Evolutionary conservation across 768 basidiomycete species (phyloP).

Genomic region (Hygrocybe coccinea): DNA sequence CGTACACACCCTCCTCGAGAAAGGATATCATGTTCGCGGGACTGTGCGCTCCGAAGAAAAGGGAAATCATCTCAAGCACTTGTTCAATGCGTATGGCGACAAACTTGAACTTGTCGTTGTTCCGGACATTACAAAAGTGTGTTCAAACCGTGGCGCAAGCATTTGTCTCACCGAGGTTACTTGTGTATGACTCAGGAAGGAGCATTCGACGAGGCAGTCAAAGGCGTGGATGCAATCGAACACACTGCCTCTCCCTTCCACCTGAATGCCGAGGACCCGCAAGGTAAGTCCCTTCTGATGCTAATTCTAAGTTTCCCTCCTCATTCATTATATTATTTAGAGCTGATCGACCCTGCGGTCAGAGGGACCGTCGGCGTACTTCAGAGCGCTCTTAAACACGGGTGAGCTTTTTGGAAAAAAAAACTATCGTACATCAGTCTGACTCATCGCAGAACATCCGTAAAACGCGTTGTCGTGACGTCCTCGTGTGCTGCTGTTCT

Average conservation of each 20-base stretch:
- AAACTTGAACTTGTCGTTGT: constrained; percentile 64
- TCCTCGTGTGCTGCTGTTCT: constrained; percentile 54
- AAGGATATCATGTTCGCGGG: constrained; percentile 59
- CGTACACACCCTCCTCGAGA: constrained; percentile 49
- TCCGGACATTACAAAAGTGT: constrained; percentile 52
- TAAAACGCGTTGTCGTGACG: constrained; percentile 69
- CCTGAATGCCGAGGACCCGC: constrained; percentile 41
- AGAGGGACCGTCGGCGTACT: constrained; percentile 64
- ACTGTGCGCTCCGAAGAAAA: constrained; percentile 64
- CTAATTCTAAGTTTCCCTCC: background rate
- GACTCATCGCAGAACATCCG: constrained; percentile 26
- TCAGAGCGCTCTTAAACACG: constrained; percentile 50
- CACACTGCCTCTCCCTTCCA: constrained; percentile 67
- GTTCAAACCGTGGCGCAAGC: background rate
- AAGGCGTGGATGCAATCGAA: constrained; percentile 66
- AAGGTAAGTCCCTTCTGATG: constrained; percentile 17
- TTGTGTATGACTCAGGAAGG: constrained; percentile 44
- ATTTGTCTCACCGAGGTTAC: background rate
- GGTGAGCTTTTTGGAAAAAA: constrained; percentile 28
- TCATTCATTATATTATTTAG: constrained; percentile 24
- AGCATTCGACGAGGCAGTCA: constrained; percentile 76
- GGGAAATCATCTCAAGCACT: constrained; percentile 48
- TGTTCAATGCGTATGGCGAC: constrained; percentile 51
- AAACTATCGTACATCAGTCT: background rate
- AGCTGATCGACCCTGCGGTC: constrained; percentile 67